phyloP scores from a whole-genome alignment of 176 grass and related monocot genomes.

The Eremochloa ophiuroides region DNA sequence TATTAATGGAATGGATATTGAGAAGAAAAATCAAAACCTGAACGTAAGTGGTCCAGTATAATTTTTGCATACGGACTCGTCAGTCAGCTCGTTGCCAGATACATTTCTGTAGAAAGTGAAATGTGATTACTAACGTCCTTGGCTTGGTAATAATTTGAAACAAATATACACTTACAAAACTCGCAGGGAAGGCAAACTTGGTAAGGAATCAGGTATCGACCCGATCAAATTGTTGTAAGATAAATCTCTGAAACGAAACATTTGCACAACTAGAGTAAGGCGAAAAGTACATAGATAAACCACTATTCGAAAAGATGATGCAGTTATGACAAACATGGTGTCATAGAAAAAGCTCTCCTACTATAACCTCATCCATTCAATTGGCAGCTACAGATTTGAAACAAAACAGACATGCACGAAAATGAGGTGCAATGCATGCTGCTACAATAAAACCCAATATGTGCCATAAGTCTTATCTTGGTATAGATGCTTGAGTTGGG shows the following conservation, averaged over 20 bases:
- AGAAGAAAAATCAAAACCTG: background rate
- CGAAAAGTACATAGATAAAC: background rate
- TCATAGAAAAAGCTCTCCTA: background rate
- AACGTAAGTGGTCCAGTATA: background rate
- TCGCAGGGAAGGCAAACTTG: background rate
- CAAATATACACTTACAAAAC: background rate
- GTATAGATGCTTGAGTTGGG: background rate
- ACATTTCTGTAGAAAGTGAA: background rate
- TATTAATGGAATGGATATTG: background rate
- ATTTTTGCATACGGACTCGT: background rate
- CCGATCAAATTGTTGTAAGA: background rate
- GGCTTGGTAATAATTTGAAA: background rate
- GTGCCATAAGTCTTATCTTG: too few relatives aligned
- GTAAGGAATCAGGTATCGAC: background rate
- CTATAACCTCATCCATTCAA: background rate
- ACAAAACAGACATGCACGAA: background rate
- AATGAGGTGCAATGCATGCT: background rate
- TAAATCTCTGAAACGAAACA: slow-evolving; percentile 21
- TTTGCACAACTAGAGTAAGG: background rate
- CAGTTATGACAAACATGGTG: background rate
- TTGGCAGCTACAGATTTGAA: background rate
- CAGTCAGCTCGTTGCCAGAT: background rate
- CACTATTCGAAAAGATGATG: background rate
- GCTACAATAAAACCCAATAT: background rate
- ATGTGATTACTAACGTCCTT: background rate